Evolutionary conservation across 192 early-diverging fungal species (phyloP), one percentile per base, ranked within the genome.

Genomic region (Linnemannia hyalina): DNA sequence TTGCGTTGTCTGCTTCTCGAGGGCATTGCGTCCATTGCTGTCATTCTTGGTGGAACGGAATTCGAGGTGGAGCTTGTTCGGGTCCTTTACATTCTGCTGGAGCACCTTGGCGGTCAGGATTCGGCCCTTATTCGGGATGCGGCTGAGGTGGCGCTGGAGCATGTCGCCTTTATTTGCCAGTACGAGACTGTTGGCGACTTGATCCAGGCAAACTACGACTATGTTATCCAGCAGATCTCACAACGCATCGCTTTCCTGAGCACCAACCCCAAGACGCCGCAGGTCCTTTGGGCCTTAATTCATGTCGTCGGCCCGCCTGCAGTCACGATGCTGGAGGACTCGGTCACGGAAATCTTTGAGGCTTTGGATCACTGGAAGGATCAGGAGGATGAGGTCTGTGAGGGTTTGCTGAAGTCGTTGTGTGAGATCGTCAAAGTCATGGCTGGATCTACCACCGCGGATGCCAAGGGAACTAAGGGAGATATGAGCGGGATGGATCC

Each of bases 331-430:
- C 55, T 93, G 18, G 88, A 91, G 57, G 92, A 93, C 54, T 88
- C 90, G 11, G 83, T 93, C 4, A 83, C 88, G 22, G 92, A 93
- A 44, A 90, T 92, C 32, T 93, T 91, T 75, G 91, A 91, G 68
- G 92, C 89, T 38, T 70, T 93, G 60, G 91, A 92, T 75, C 70
- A 82, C 16, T 91, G 90, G 83, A 86, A 89, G 81, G 74, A 49
- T 60, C 75, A 89, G 78, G 82, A 92, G n/a, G 81, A 89, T 42
- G 73, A 78, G 44, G 68, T 91, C 1, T 89, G 83, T 40, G 81
- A 83, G 20, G 87, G 89, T 4, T 47, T 92, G 23, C 89, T 88
- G 44, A 82, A 86, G 46, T 69, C 84, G 2, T 55, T 86, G 2
- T 47, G 69, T n/a, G 81, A 82, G 69, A 80, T 90, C 46, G 82